Base-by-base conservation (phyloP, 2,329 filamentous ascomycete species). In the Bertia moriformis region DNA sequence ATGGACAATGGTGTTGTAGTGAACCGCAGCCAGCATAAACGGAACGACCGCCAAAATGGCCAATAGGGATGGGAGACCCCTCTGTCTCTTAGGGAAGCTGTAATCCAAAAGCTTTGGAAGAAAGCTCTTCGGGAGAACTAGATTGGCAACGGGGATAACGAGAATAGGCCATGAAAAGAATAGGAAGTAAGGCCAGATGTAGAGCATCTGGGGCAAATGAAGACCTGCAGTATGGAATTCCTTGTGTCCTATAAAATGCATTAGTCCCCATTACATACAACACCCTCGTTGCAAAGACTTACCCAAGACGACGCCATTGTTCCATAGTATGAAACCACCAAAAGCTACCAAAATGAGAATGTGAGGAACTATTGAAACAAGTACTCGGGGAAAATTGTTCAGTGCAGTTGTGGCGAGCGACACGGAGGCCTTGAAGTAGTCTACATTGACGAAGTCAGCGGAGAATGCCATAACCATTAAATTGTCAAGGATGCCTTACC, bases 281-380 rank as follows among this genome's bases (percentile, higher is more conserved):
- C n/a, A 4, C 30, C 0, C 2, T 14, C 4, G 10, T 3, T 5
- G 4, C 0, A 18, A 19, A 10, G n/a, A 45, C 65, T 47, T 62
- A 83, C 84, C 88, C 2, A 98, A 72, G 1, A 96, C 91, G 14
- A 98, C 89, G 10, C 88, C 80, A 4, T 83, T 82, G 49, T 98
- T 98, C 82, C 82, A 91, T 5, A 69, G 48, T 0, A 96, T 78
- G 53, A 96, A 96, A 1, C 56, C 64, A 2, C 58, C 71, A 52
- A 98, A 98, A 0, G 73, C 59, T 0, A 53, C 53, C 4, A 95
- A 58, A 1, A 93, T 64, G 1, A 68, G 48, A 7, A 89, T 46
- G 38, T 78, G 68, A 0, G 75, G 71, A 67, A 69, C 76, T 3
- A 74, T 49, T 27, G 65, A 65, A 14, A 51, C 52, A 1, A 73